phyloP scores from a whole-genome alignment of 2,329 filamentous ascomycete species.

The Microsporum audouinii region DNA sequence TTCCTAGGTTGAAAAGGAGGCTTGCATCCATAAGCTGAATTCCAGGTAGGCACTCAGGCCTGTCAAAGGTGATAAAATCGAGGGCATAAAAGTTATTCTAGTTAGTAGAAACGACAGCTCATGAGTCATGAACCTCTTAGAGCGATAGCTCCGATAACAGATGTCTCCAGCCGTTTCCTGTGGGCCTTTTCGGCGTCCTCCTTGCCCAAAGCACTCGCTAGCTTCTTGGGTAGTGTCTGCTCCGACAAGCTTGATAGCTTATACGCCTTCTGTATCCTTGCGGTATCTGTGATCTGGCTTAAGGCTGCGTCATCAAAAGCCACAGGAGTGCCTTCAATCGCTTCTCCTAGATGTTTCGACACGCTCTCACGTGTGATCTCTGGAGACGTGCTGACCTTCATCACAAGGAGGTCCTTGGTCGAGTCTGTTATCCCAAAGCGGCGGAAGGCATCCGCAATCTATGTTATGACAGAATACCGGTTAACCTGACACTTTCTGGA shows the following conservation, averaged over 20 bases:
- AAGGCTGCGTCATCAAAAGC: constrained; percentile 56
- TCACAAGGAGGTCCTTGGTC: constrained; percentile 61
- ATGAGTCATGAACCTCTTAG: constrained; percentile 46
- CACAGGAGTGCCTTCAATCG: constrained; percentile 51
- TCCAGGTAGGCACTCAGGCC: neutral
- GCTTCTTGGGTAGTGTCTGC: neutral
- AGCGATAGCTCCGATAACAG: constrained; percentile 67
- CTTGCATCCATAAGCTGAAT: neutral
- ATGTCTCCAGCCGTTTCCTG: constrained; percentile 49
- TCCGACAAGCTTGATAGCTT: constrained; percentile 44
- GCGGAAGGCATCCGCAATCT: constrained; percentile 88
- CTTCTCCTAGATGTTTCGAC: constrained; percentile 48
- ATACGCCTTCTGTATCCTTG: constrained; percentile 71
- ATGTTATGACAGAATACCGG: constrained; percentile 6
- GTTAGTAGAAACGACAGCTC: neutral
- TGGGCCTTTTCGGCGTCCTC: constrained; percentile 22
- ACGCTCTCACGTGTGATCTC: constrained; percentile 38
- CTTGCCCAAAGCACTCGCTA: neutral
- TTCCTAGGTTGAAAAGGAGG: too few relatives aligned
- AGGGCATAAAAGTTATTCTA: neutral
- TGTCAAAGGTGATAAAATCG: neutral
- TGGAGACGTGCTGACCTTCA: constrained; percentile 59
- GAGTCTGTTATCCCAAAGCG: constrained; percentile 67
- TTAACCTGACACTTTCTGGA: neutral
- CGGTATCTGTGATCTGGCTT: constrained; percentile 48